phyloP scores from a whole-genome alignment of 2,329 filamentous ascomycete species.

The Alternaria sp. region DNA sequence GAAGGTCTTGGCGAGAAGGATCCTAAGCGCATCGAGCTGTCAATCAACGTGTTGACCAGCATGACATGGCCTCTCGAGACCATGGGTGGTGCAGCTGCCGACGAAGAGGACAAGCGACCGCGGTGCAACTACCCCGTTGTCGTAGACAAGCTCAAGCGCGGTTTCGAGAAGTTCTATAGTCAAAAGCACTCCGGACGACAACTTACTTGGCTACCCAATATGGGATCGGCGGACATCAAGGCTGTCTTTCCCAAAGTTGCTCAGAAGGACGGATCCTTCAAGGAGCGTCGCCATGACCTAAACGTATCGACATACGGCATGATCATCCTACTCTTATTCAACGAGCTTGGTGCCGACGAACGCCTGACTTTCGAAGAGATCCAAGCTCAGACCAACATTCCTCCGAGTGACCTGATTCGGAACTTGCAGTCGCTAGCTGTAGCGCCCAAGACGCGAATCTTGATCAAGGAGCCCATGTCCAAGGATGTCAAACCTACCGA shows the following conservation, averaged over 20 bases:
- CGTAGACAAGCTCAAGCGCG: conserved; percentile 78
- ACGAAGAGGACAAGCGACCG: conserved; percentile 56
- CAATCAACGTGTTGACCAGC: conserved; percentile 85
- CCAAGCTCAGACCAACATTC: conserved; percentile 81
- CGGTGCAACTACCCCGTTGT: conserved; percentile 77
- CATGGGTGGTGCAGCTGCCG: conserved; percentile 69
- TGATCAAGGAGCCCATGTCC: conserved; percentile 81
- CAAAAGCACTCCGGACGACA: conserved; percentile 87
- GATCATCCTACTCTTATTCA: conserved; percentile 90
- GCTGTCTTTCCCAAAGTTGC: conserved; percentile 78
- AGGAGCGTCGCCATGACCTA: conserved; percentile 82
- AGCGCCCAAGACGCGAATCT: conserved; percentile 81
- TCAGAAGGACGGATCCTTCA: conserved; percentile 72
- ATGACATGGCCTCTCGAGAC: conserved; percentile 96
- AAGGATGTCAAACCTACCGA: conserved; percentile 82
- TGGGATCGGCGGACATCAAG: conserved; percentile 87
- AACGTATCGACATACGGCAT: conserved; percentile 94
- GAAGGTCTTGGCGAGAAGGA: conserved; percentile 65
- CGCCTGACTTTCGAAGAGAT: conserved; percentile 77
- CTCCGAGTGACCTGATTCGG: conserved; percentile 74
- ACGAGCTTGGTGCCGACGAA: conserved; percentile 68
- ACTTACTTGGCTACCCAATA: conserved; percentile 80
- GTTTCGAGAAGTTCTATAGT: conserved; percentile 89
- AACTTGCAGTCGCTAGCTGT: conserved; percentile 84
- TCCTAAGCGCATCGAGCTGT: conserved; percentile 76